Conservation (phyloP, 441 rosid genomes). For the Sinapis alba region DNA sequence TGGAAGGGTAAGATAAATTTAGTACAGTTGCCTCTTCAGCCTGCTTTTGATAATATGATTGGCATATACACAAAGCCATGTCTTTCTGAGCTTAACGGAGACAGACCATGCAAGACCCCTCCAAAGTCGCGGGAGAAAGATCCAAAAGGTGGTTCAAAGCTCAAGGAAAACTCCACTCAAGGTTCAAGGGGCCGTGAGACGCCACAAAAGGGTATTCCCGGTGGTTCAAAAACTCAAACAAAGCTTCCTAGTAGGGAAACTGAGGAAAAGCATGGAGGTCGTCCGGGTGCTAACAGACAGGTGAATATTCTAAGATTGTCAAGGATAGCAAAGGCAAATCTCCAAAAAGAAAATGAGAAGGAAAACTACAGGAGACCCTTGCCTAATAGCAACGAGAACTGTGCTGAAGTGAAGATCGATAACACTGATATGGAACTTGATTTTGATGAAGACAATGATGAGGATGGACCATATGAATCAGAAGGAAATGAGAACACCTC, state of each 20-base stretch:
- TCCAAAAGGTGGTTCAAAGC: constrained; percentile 61
- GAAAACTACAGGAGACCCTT: constrained; percentile 90
- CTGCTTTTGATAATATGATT: constrained; percentile 83
- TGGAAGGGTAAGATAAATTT: constrained; percentile 68
- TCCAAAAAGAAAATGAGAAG: constrained; percentile 93
- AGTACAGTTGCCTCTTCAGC: constrained; percentile 79
- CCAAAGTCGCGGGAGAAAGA: constrained; percentile 71
- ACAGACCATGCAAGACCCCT: constrained; percentile 76
- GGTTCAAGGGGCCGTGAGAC: constrained; percentile 65
- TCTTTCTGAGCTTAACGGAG: constrained; percentile 78
- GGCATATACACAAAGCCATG: constrained; percentile 72
- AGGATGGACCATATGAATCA: constrained; percentile 71
- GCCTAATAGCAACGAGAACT: constrained; percentile 73
- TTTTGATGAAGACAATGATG: constrained; percentile 82
- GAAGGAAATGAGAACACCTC: constrained; percentile 61
- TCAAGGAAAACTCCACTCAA: constrained; percentile 61
- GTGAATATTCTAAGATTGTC: constrained; percentile 90
- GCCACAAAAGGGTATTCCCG: constrained; percentile 62
- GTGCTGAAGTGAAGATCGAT: constrained; percentile 89
- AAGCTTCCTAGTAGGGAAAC: constrained; percentile 55
- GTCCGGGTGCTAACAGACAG: constrained; percentile 59
- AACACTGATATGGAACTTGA: constrained; percentile 98
- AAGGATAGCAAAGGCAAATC: constrained; percentile 85
- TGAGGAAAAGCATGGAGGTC: constrained; percentile 73
- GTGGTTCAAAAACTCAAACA: constrained; percentile 56